Percentiles rank a stretch among this genome's conserved stretches.
These are phyloP conservation scores for Ampelomyces quisqualis DNA, from an alignment of 2,329 filamentous ascomycete genomes.

Conservation along the genomic window DNA sequence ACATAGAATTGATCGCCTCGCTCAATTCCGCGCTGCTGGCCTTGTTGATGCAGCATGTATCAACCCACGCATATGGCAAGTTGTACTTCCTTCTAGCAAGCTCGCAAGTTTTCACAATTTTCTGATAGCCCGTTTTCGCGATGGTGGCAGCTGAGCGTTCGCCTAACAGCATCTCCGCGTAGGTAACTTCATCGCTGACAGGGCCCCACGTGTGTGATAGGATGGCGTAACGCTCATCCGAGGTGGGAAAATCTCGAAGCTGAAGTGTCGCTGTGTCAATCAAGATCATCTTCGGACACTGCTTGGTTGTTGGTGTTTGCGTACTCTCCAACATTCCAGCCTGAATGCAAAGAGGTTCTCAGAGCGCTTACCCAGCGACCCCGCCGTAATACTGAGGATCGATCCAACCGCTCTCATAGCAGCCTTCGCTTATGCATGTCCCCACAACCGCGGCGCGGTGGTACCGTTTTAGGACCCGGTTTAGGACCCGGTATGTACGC, in stretches of 20 bases:
- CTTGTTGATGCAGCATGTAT: constrained; percentile 22
- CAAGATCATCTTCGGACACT: not conserved
- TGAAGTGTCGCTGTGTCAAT: not conserved
- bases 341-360: not conserved
- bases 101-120: constrained; percentile 11
- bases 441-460: no score
- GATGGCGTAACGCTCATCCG: constrained; percentile 7
- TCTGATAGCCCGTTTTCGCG: constrained; percentile 10
- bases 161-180: constrained; percentile 8
- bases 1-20: constrained; percentile 14
- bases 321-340: not conserved
- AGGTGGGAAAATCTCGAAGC: not conserved
- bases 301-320: no score
- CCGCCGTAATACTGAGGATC: no score
- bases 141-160: constrained; percentile 4
- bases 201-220: constrained; percentile 16
- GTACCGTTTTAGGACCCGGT: no score
- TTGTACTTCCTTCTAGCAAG: constrained; percentile 7
- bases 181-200: constrained; percentile 7
- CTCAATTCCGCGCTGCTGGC: constrained; percentile 8
- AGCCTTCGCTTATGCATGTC: no score
- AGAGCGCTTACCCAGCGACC: no score
- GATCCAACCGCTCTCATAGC: no score
- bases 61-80: constrained; percentile 13
- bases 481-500: no score